Base-by-base conservation (phyloP, 2,329 filamentous ascomycete species). In the Ophidiomyces ophidiicola region DNA sequence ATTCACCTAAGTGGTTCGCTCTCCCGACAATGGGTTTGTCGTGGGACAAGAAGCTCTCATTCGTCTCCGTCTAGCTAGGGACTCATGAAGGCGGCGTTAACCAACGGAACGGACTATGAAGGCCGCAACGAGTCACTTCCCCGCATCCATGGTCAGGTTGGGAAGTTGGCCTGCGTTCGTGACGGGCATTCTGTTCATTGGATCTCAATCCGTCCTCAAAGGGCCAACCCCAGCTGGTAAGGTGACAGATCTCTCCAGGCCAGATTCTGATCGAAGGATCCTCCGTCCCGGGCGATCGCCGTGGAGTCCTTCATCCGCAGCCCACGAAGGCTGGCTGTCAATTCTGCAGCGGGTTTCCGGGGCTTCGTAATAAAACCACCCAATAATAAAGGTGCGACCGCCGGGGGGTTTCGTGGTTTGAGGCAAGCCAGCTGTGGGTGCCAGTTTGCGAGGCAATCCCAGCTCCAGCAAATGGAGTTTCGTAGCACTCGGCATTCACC, bases 181-280 rank as follows among this genome's bases (percentile, higher is more conserved):
- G n/a, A n/a, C n/a, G n/a, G n/a, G n/a, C n/a, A n/a, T n/a, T n/a
- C n/a, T n/a, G n/a, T n/a, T n/a, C n/a, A n/a, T n/a, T n/a, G n/a
- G n/a, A n/a, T n/a, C n/a, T n/a, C n/a, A n/a, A n/a, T n/a, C n/a
- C n/a, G n/a, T n/a, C n/a, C n/a, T n/a, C n/a, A n/a, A n/a, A n/a
- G n/a, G n/a, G n/a, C n/a, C n/a, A n/a, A n/a, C n/a, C n/a, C n/a
- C n/a, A n/a, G n/a, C n/a, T n/a, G n/a, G n/a, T n/a, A 28, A 28
- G 4, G 15, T 33, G 30, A 39, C 30, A 33, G 30, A 39, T 39
- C 37, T 39, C 19, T 28, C 15, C 23, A 39, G 37, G 12, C 37
- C 37, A 39, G 30, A 33, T 33, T 39, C 21, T 6, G 37, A 39
- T 39, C 37, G 37, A 39, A n/a, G 37, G 37, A 39, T 39, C 37